Evolutionary conservation across 83 land plant species (phyloP), one percentile per base, ranked within the genome.

Genomic region (Diphasiastrum complanatum): DNA sequence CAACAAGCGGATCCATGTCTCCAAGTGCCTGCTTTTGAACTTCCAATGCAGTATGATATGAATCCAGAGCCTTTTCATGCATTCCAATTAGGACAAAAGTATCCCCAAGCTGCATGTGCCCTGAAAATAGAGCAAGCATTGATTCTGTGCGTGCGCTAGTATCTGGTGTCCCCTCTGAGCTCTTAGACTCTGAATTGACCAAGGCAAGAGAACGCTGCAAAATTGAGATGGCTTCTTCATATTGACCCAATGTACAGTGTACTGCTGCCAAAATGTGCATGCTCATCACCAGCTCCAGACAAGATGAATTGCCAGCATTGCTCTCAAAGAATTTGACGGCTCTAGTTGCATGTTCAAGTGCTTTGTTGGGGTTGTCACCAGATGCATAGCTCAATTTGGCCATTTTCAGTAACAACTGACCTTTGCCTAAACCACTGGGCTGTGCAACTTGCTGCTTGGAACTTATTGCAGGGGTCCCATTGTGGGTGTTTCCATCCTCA

Each of bases 91-190:
- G 74, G 1, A 81, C 75, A 72, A 73, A 74, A 32, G 89, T 84
- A 53, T 95, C 99, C n/a, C 96, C 96, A 29, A 95, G 75, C 60
- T 95, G 99, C 99, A 89, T 95, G 60, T 67, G 61, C 6, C 99
- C 92, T 2, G 85, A 69, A 70, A 83, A 86, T 47, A 75, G 76
- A 0, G 96, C 96, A 23, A 89, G 83, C n/a, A n/a, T n/a, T n/a
- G n/a, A n/a, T n/a, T n/a, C n/a, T n/a, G n/a, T 0, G 86, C 86
- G 81, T 95, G 92, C 36, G 80, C 81, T 54, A 78, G 74, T n/a
- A n/a, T n/a, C n/a, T n/a, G n/a, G n/a, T n/a, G n/a, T n/a, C n/a
- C 5, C 92, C 89, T 30, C 67, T 67, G 25, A 80, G 19, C 35
- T 11, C 14, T 29, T 33, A 19, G n/a, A n/a, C 36, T 8, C 33